Evolutionary conservation across 202 grass and related monocot species (phyloP).

Genomic region (Cymbopogon flexuosus): DNA sequence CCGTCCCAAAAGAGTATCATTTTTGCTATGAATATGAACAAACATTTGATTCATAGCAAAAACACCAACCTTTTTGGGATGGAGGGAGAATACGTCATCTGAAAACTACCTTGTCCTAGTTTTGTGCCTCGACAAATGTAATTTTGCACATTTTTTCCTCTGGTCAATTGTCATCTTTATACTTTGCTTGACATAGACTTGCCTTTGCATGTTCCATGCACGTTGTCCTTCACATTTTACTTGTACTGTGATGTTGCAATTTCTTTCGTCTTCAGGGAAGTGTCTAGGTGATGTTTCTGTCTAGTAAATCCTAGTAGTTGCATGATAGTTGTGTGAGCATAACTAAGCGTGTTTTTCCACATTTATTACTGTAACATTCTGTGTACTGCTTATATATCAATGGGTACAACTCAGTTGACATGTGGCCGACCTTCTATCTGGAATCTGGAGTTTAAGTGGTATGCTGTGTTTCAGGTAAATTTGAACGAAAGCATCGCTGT

Average conservation of each 20-base stretch:
- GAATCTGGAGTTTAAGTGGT: background rate
- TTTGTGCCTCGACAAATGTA: background rate
- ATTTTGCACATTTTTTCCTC: background rate
- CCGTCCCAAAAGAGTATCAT: background rate
- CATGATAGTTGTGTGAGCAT: background rate
- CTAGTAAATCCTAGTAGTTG: background rate
- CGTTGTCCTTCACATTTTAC: background rate
- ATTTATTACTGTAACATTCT: background rate
- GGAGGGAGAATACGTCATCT: background rate
- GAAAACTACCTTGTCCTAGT: background rate
- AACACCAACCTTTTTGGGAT: background rate
- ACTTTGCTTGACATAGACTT: background rate
- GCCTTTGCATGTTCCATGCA: background rate
- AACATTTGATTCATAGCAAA: background rate
- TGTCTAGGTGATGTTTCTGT: background rate
- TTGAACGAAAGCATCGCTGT: slow-evolving; percentile 1
- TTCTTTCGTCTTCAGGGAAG: background rate
- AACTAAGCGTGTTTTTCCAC: background rate
- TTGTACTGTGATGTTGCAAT: background rate
- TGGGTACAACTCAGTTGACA: background rate
- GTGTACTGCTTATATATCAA: background rate
- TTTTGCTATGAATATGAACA: background rate
- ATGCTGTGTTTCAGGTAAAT: background rate
- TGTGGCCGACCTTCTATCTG: background rate
- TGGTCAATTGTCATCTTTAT: slow-evolving; percentile 3